phyloP scores from a whole-genome alignment of 2,329 filamentous ascomycete species.

The Trichoderma breve region DNA sequence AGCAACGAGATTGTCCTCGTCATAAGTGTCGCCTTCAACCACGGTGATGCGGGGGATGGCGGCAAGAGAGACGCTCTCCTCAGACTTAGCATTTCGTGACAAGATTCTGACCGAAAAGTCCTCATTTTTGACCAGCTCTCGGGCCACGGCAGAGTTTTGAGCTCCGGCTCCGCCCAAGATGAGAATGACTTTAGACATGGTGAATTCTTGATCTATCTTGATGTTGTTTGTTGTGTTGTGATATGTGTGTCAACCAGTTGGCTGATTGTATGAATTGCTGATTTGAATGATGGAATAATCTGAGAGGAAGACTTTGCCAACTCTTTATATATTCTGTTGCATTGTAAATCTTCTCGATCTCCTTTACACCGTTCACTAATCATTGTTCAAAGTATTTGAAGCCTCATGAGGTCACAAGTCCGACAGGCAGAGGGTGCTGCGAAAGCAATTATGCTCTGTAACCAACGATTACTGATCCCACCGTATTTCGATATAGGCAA shows the following conservation, averaged over 20 bases:
- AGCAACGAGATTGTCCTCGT: slow-evolving; percentile 14
- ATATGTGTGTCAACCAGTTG: too few relatives aligned
- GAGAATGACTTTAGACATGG: slow-evolving; percentile 9
- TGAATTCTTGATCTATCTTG: neutral
- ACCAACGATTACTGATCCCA: neutral
- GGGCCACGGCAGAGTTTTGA: slow-evolving; percentile 1
- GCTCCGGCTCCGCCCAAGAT: slow-evolving; percentile 9
- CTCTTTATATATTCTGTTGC: neutral
- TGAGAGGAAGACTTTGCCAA: neutral
- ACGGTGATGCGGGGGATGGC: slow-evolving; percentile 11
- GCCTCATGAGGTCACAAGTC: neutral
- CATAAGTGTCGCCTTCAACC: slow-evolving; percentile 18
- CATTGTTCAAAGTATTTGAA: neutral
- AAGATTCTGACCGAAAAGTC: neutral
- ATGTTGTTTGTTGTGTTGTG: neutral
- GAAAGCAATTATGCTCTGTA: neutral
- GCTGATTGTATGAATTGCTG: neutral
- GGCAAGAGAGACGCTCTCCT: neutral
- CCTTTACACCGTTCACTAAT: neutral
- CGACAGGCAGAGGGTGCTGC: neutral
- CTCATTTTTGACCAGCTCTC: neutral
- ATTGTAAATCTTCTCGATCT: neutral
- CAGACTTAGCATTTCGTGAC: neutral
- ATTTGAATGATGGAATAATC: neutral
- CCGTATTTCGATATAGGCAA: neutral